Conservation (phyloP, 2,329 filamentous ascomycete genomes). For the Aureobasidium lini region DNA sequence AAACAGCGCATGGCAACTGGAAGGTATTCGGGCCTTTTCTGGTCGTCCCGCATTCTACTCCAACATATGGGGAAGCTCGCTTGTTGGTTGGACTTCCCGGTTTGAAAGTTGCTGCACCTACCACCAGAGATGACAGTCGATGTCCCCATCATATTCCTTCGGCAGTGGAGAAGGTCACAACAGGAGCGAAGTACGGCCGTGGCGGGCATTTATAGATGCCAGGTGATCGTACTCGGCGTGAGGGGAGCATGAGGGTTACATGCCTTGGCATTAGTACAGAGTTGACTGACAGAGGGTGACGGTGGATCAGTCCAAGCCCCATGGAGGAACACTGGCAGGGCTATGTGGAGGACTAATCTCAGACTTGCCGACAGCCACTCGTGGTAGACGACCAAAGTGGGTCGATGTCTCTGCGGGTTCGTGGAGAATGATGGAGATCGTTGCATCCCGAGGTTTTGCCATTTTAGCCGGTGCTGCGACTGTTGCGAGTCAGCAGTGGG, state of each 20-base stretch:
- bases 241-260: not conserved
- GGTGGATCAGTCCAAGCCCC: not conserved
- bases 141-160: not conserved
- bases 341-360: not conserved
- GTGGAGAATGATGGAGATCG: not conserved
- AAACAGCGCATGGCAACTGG: not conserved
- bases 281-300: not conserved
- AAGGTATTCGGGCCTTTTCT: constrained; percentile 6
- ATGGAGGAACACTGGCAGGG: not conserved
- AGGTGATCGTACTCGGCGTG: not conserved
- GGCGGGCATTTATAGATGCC: not conserved
- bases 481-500: not conserved
- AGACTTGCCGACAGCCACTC: not conserved
- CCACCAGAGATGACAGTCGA: not conserved
- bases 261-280: not conserved
- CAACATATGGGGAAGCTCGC: not conserved
- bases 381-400: not conserved
- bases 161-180: not conserved
- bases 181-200: constrained; percentile 12
- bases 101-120: not conserved
- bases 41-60: not conserved
- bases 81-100: not conserved
- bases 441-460: not conserved
- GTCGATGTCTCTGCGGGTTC: not conserved
- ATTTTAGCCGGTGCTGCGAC: not conserved